These are phyloP conservation scores for Moesziomyces sp. DNA, from an alignment of 1,284 basidiomycete species.

Conservation along the genomic window DNA sequence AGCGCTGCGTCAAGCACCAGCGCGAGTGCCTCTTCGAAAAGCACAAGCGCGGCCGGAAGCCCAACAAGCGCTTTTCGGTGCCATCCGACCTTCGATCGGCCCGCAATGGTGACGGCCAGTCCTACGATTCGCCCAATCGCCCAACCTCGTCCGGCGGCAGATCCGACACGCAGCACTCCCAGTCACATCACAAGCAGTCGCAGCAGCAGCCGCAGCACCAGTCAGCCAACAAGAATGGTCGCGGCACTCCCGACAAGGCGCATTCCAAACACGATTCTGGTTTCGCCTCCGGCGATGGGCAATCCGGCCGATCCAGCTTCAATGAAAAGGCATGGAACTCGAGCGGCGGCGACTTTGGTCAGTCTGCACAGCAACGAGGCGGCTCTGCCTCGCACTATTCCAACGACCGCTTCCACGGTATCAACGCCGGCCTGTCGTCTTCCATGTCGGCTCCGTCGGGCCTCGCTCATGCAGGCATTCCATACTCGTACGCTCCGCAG, in stretches of 20 bases:
- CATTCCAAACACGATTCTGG: conserved; percentile 23
- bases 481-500: conserved; percentile 18
- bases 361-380: conserved; percentile 6
- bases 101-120: conserved; percentile 27
- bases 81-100: conserved; percentile 38
- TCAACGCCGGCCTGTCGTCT: conserved; percentile 14
- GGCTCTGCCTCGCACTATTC: conserved; percentile 16
- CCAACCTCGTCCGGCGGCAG: conserved; percentile 23
- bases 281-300: conserved; percentile 10
- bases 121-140: conserved; percentile 11
- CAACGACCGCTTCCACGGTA: conserved; percentile 34
- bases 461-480: conserved; percentile 26
- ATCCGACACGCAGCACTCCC: conserved; percentile 20
- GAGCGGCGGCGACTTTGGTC: conserved; percentile 13
- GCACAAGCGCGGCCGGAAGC: conserved; percentile 57
- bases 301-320: conserved; percentile 17
- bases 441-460: conserved; percentile 44
- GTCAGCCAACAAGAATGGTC: conserved; percentile 13
- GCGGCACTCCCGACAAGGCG: conserved; percentile 22
- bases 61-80: conserved; percentile 51
- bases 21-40: conserved; percentile 59
- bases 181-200: not conserved
- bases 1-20: conserved; percentile 55
- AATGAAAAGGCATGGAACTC: conserved; percentile 20
- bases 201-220: conserved; percentile 4